Evolutionary conservation across 495 filamentous ascomycete species (phyloP), one percentile per base, ranked within the genome.

Genomic region (Sphaerosporella brunnea): DNA sequence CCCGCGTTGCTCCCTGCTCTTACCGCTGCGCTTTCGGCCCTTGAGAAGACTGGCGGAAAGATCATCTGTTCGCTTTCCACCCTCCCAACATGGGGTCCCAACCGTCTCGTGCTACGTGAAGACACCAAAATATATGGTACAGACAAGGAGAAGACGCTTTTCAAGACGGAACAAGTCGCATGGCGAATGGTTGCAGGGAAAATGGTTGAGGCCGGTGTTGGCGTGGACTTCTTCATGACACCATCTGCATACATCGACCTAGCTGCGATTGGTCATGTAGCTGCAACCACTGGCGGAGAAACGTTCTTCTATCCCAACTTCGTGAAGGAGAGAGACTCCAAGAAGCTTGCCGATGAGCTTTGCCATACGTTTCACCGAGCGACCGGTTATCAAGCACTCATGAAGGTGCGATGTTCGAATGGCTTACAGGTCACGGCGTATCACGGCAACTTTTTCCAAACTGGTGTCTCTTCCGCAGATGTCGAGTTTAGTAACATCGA

Each of bases 391-490:
- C 88, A 95, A 65, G 84, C 86, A 5, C 71, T 96, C 54, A 90
- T 99, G 85, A 99, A 99, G 69, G 90, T 96, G 44, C 80, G 90
- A 36, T 99, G 90, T 65, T 93, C 85, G 5, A 96, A 92, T 59
- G 90, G 90, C 13, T 73, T 99, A 23, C 90, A 99, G 64, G 83
- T 99, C 13, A 79, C 84, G 16, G 75, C 77, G 23, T 99, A 96
- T 60, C 83, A 92, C 53, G 90, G 90, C 48, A 96, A 96, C 66
- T 96, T 96, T 55, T 71, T 85, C 39, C 90, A 99, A 55, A 84
- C 93, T 65, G 83, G 82, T 3, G 88, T 93, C 52, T 84, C 84
- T 4, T 87, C 90, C 11, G 53, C 53, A 4, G 90, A 99, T 64
- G 75, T 99, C 18, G 90, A 99, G 61, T 82, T 99, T 54, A 92